Percentiles rank a stretch among this genome's conserved stretches.
These are phyloP conservation scores for Cladosporium velox DNA, from an alignment of 2,329 filamentous ascomycete genomes.

Conservation along the genomic window DNA sequence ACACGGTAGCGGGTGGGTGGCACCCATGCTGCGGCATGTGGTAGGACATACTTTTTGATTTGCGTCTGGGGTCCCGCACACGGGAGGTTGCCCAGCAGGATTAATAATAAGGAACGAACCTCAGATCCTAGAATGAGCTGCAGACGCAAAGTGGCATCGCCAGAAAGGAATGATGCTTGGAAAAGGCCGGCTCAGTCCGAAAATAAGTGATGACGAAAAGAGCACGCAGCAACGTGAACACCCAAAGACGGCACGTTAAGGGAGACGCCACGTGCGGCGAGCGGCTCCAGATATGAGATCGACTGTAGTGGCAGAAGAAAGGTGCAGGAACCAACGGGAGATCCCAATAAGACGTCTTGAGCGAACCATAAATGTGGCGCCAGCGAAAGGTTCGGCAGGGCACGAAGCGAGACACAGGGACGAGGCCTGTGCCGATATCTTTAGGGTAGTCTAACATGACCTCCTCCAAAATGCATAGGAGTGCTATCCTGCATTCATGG, in stretches of 20 bases:
- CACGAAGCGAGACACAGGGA: conserved; percentile 19
- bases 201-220: conserved; percentile 17
- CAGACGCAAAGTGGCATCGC: conserved; percentile 9
- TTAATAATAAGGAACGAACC: neutral
- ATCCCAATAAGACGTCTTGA: conserved; percentile 17
- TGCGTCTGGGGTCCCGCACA: conserved; percentile 13
- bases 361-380: conserved; percentile 20
- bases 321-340: conserved; percentile 20
- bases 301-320: conserved; percentile 18
- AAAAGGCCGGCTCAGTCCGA: conserved; percentile 10
- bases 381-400: conserved; percentile 17
- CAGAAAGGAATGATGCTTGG: neutral
- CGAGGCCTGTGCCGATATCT: conserved; percentile 10
- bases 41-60: conserved; percentile 21
- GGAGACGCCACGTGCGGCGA: conserved; percentile 16
- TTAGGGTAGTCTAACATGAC: conserved; percentile 5
- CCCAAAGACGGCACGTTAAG: conserved; percentile 18
- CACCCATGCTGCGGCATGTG: conserved; percentile 9
- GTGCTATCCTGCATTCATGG: neutral
- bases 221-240: conserved; percentile 13
- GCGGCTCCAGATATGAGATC: conserved; percentile 18
- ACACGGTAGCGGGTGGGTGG: conserved; percentile 5
- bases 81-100: conserved; percentile 2
- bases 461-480: conserved; percentile 11
- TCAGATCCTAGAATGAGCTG: conserved; percentile 5